Evolutionary conservation across 202 grass and related monocot genomes (phyloP).

Genomic region (Bolboschoenoplectus hybrid): DNA sequence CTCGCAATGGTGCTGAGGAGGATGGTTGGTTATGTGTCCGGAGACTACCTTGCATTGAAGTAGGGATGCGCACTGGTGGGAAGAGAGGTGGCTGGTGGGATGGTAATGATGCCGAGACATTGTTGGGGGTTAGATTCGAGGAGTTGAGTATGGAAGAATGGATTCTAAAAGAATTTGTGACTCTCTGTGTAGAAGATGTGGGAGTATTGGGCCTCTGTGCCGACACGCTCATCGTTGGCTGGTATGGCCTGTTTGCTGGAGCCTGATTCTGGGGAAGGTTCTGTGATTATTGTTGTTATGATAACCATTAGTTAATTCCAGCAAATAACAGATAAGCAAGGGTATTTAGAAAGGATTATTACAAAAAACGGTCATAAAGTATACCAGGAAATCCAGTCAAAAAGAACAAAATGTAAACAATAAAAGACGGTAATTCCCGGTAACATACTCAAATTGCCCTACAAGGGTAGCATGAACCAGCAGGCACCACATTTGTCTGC

Average conservation of each 20-base stretch:
- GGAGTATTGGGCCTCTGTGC: constrained; percentile 5
- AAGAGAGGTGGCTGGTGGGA: constrained; percentile 20
- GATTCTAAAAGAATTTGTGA: constrained; percentile 24
- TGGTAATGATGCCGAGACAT: neutral
- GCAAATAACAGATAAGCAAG: neutral
- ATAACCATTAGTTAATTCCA: neutral
- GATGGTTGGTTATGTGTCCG: constrained; percentile 30
- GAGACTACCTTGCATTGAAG: constrained; percentile 15
- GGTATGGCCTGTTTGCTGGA: constrained; percentile 33
- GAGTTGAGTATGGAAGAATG: neutral
- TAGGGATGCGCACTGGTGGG: neutral
- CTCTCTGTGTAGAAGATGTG: constrained; percentile 19
- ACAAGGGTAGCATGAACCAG: constrained; percentile 1
- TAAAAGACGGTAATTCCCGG: neutral
- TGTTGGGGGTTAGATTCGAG: neutral
- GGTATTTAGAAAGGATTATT: neutral
- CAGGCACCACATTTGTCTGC: constrained; percentile 1
- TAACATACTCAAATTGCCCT: neutral
- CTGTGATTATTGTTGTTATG: constrained; percentile 15
- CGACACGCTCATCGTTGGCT: neutral
- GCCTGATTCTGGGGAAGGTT: constrained; percentile 20
- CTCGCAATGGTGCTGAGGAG: constrained; percentile 15
- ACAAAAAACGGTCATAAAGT: neutral
- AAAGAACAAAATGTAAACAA: constrained; percentile 25
- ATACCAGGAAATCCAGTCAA: neutral